phyloP scores from a whole-genome alignment of 176 grass and related monocot species.

The Typha latifolia region DNA sequence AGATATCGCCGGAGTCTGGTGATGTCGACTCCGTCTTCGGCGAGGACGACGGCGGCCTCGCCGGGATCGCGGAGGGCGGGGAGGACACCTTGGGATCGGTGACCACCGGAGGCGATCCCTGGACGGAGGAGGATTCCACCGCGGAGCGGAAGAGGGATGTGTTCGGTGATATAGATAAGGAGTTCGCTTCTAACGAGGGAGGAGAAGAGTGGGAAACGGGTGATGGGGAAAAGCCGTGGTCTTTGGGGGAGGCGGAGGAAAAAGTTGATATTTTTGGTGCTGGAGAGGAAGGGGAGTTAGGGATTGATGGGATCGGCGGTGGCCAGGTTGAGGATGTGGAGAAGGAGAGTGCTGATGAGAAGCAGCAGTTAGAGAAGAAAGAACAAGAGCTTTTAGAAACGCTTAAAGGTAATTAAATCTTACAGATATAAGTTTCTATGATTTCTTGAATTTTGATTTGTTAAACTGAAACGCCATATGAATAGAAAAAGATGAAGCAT shows the following conservation, averaged over 20 bases:
- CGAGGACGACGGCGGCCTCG: conserved; percentile 4
- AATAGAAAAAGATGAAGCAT: neutral
- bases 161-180: conserved; percentile 7
- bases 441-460: conserved; percentile 1
- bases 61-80: neutral
- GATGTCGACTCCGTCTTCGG: conserved; percentile 18
- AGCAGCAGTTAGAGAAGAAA: conserved; percentile 24
- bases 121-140: neutral
- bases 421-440: conserved; percentile 5
- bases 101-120: neutral
- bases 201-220: conserved; percentile 12
- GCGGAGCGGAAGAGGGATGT: conserved; percentile 3
- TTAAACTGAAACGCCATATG: neutral
- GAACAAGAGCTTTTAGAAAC: conserved; percentile 65
- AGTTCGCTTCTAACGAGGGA: neutral
- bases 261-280: neutral
- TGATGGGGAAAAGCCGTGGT: conserved; percentile 20
- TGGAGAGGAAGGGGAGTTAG: neutral
- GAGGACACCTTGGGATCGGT: neutral
- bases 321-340: neutral
- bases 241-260: conserved; percentile 9
- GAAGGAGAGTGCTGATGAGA: conserved; percentile 7
- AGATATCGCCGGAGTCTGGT: conserved; percentile 7
- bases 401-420: conserved; percentile 52
- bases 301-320: conserved; percentile 5